Evolutionary conservation across 495 filamentous ascomycete genomes (phyloP), one percentile per base, ranked within the genome.

Genomic region (Penicillium silybi): DNA sequence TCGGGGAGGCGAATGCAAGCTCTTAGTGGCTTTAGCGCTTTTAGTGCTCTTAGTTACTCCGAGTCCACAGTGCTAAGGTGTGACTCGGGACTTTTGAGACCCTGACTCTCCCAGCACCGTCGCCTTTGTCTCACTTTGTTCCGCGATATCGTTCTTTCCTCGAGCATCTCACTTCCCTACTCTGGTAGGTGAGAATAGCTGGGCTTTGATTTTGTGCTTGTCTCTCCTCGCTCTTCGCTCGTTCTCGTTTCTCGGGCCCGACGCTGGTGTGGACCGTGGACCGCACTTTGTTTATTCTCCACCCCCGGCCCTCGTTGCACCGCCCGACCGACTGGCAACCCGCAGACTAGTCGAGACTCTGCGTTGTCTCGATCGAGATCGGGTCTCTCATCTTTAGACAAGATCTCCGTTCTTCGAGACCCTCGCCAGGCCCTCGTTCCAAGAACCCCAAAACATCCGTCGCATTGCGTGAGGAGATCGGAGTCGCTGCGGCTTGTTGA

Each of bases 271-370:
- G 58, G 52, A 50, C 52, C 47, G 55, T 58, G 58, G 52, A 50
- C 52, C 47, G 54, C 56, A 53, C 49, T 58, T 63, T 65, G 56
- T 61, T 65, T 63, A 56, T 58, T 63, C 63, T 65, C 63, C 63
- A 65, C 63, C 61, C 52, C 52, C 52, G 48, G 44, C 34, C 49
- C 34, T 63, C 52, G 56, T 65, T 58, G 63, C 62, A 63, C 53
- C 57, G 59, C 53, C 62, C 62, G 59, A 62, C 62, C 62, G 54
- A n/a, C 50, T 50, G 46, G 42, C 37, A 38, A 35, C 50, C 41
- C 48, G 38, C 50, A 54, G 44, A 35, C 32, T 35, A 16, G 18
- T 39, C 37, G n/a, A 16, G 16, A 39, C 37, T 39, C 8, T n/a
- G 9, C 32, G 6, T 8, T 39, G 16, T 40, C 42, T 48, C 44